These are phyloP conservation scores for Botrytis hyacinthi DNA, from an alignment of 2,329 filamentous ascomycete genomes.

Conservation along the genomic window DNA sequence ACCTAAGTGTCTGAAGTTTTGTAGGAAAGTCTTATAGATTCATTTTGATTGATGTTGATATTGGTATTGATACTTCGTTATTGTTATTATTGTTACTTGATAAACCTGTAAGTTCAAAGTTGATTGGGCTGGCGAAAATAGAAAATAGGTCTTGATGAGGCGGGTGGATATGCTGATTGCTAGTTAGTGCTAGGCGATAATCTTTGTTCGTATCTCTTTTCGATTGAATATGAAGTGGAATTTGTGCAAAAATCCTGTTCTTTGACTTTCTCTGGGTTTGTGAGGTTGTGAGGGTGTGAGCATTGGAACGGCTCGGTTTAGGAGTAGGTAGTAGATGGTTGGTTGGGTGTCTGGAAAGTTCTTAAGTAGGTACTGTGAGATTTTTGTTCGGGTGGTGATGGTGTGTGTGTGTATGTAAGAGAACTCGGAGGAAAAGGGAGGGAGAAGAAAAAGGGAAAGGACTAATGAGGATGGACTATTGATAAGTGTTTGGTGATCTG, in stretches of 20 bases:
- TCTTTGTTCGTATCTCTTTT: background rate
- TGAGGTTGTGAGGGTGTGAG: too few relatives aligned
- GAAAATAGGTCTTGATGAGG: background rate
- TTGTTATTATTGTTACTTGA: background rate
- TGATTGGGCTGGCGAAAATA: background rate
- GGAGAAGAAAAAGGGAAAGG: background rate
- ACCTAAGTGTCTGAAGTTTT: too few relatives aligned
- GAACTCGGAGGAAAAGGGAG: too few relatives aligned
- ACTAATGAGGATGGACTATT: too few relatives aligned
- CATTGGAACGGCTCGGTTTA: too few relatives aligned
- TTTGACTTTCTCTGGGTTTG: background rate
- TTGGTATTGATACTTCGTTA: too few relatives aligned
- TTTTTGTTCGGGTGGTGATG: background rate
- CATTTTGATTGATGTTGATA: background rate
- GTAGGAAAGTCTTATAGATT: background rate
- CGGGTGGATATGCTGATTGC: background rate
- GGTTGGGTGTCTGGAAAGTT: too few relatives aligned
- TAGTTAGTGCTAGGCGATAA: background rate
- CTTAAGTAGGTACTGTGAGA: too few relatives aligned
- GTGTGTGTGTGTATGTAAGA: too few relatives aligned
- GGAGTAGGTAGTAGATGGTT: too few relatives aligned
- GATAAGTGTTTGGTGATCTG: background rate
- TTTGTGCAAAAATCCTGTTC: too few relatives aligned
- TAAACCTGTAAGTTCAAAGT: background rate
- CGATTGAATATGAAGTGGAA: background rate